Conservation (phyloP, 2,329 filamentous ascomycete genomes). For the Arthrobotrys sphaeroides region DNA sequence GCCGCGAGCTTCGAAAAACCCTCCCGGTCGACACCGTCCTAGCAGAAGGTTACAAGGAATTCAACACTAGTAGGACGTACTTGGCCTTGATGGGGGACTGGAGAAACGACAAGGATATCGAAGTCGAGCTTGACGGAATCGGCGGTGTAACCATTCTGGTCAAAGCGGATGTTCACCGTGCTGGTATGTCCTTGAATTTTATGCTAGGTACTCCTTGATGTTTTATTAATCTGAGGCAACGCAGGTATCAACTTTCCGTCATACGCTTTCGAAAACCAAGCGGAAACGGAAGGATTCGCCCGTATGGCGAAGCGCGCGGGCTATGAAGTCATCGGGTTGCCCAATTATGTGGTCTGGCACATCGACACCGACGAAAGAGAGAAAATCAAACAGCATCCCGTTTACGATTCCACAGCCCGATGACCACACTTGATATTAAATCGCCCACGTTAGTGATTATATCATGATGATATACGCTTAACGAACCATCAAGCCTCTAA, state of each 20-base stretch:
- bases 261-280: conserved; percentile 98
- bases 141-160: conserved; percentile 97
- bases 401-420: conserved; percentile 37
- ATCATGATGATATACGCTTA: not conserved
- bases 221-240: not conserved
- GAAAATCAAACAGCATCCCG: conserved; percentile 65
- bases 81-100: conserved; percentile 93
- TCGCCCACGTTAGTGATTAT: not conserved
- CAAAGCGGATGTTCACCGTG: conserved; percentile 96
- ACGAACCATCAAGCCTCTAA: not conserved
- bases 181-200: conserved; percentile 70
- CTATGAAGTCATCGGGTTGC: conserved; percentile 88
- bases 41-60: conserved; percentile 95
- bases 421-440: not conserved
- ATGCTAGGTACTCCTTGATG: not conserved
- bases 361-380: conserved; percentile 96
- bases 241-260: conserved; percentile 95
- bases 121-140: conserved; percentile 92
- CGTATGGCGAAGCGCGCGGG: conserved; percentile 98
- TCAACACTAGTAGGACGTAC: conserved; percentile 86
- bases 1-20: conserved; percentile 74
- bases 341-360: conserved; percentile 99
- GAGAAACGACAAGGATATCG: conserved; percentile 88
- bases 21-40: conserved; percentile 83
- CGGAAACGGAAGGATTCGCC: conserved; percentile 97